Base-by-base conservation (phyloP, 306 rosid species). In the apple (Malus domestica) region DNA sequence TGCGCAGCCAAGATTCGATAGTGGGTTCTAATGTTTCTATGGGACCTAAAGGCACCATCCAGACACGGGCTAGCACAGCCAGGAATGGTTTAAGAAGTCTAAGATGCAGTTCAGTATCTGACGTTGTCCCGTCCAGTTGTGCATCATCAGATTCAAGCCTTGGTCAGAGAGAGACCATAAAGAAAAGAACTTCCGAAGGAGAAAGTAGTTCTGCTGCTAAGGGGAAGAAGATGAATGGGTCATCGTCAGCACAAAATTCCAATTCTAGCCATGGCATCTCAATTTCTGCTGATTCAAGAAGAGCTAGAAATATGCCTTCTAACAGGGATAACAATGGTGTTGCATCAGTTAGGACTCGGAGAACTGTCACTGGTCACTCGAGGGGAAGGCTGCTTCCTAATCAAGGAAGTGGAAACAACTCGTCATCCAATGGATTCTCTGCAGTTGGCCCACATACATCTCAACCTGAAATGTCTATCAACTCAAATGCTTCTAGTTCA, bases 51-150 rank as follows among this genome's bases (percentile, higher is more conserved):
- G 82, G 71, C 80, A 44, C 82, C 32, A 82, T 76, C 77, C 80
- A 87, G 71, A 75, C 87, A 33, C 85, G 82, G 71, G 85, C 87
- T 51, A 87, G 93, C 80, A 80, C 87, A 77, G 83, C 75, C 76
- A 88, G 88, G 87, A 86, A 87, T 80, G 96, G 96, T n/a, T 76
- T 90, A 83, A 88, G 93, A 85, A 96, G 86, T 87, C 87, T 96
- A 76, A 83, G 62, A 76, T 90, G 97, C 89, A 96, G 89, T 72
- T 87, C 97, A 59, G 67, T 84, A 70, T 86, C 99, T 76, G 99
- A 92, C 78, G 86, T 84, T 72, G 54, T 85, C 72, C 92, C 91
- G 25, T 84, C 87, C 44, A 90, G 90, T 55, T 74, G 88, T 86
- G 78, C 93, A 8, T 79, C 88, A 58, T 83, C 89, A 55, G 93